phyloP scores from a whole-genome alignment of 1,284 basidiomycete species.

The Exobasidium cylindrosporum region DNA sequence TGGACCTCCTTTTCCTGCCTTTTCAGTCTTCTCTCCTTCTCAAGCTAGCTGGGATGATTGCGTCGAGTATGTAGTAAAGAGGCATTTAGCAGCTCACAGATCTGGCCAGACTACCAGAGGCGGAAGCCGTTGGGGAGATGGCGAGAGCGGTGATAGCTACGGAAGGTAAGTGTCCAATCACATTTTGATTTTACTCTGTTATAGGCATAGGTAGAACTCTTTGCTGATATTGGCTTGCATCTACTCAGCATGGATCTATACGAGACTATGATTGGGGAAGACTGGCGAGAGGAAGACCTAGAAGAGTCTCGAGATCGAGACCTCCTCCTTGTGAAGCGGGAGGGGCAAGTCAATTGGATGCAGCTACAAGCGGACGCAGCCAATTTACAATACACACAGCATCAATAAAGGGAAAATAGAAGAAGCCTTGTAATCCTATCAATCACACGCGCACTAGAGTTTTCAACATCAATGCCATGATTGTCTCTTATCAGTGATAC shows the following conservation, averaged over 20 bases:
- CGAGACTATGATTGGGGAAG: not conserved
- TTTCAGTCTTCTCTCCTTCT: not conserved
- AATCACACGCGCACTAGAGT: too few relatives aligned
- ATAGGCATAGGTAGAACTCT: too few relatives aligned
- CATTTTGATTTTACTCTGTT: too few relatives aligned
- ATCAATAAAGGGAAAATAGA: too few relatives aligned
- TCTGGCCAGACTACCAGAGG: not conserved
- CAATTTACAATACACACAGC: too few relatives aligned
- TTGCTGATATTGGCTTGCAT: not conserved
- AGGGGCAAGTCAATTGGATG: not conserved
- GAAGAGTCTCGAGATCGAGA: not conserved
- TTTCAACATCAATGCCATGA: too few relatives aligned
- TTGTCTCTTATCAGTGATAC: too few relatives aligned
- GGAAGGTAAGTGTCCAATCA: constrained; percentile 4
- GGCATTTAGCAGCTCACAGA: not conserved
- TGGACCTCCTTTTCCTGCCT: not conserved
- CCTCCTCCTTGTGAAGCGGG: not conserved
- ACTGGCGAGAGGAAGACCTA: not conserved
- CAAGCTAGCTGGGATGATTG: constrained; percentile 13
- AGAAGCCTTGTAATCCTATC: too few relatives aligned
- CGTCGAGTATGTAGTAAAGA: constrained; percentile 1
- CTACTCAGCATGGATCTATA: not conserved
- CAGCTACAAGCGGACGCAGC: not conserved
- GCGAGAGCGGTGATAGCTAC: constrained; percentile 14
- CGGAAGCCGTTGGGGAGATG: constrained; percentile 12